Evolutionary conservation across 2,329 filamentous ascomycete genomes (phyloP).

Genomic region (Colletotrichum cordylinicola): DNA sequence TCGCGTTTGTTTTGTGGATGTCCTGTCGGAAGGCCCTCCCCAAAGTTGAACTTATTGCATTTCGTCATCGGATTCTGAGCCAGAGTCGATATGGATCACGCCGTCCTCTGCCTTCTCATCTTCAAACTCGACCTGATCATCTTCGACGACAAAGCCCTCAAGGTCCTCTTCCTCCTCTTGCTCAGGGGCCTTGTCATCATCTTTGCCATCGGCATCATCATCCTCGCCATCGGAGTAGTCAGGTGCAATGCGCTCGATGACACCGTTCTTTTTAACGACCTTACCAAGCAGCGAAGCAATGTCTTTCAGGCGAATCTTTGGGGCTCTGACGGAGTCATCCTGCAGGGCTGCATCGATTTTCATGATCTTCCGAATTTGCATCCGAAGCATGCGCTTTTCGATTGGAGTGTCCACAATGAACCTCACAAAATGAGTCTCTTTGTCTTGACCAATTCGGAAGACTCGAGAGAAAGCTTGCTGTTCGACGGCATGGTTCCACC

Average conservation of each 20-base stretch:
- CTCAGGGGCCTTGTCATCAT: too few species aligned
- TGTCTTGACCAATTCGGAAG: conserved; percentile 67
- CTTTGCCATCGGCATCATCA: too few species aligned
- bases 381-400: conserved; percentile 58
- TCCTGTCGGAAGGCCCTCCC: too few species aligned
- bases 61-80: too few species aligned
- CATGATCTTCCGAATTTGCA: conserved; percentile 60
- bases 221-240: neutral
- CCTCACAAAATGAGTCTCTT: conserved; percentile 63
- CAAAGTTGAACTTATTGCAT: too few species aligned
- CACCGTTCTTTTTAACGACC: neutral
- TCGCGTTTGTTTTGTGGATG: too few species aligned
- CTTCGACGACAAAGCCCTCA: too few species aligned
- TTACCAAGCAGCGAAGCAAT: neutral
- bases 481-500: conserved; percentile 42
- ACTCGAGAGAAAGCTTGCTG: conserved; percentile 68
- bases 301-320: neutral
- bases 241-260: neutral
- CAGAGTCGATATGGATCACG: too few species aligned
- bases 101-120: too few species aligned
- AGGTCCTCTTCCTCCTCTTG: neutral
- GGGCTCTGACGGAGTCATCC: neutral
- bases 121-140: too few species aligned
- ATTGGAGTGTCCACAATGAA: conserved; percentile 62
- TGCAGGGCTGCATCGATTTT: neutral